Evolutionary conservation across 371 early-diverging fungal species (phyloP).

Genomic region (Mucor indicus): DNA sequence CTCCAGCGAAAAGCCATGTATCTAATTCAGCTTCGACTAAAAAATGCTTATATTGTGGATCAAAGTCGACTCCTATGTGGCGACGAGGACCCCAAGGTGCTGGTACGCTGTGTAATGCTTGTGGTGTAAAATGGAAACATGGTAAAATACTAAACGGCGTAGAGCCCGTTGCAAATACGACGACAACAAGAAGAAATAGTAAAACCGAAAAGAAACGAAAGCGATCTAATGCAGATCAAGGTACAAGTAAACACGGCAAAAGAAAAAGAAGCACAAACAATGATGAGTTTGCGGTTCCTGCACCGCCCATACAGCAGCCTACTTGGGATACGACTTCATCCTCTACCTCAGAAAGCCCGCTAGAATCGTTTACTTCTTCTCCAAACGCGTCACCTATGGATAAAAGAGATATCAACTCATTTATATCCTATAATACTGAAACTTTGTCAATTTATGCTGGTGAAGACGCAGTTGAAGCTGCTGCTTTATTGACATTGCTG

Average conservation of each 20-base stretch:
- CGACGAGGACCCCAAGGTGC: constrained; percentile 81
- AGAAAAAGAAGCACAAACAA: constrained; percentile 7
- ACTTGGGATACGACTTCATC: constrained; percentile 15
- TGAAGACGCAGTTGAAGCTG: constrained; percentile 45
- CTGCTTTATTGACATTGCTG: constrained; percentile 38
- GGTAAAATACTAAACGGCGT: constrained; percentile 54
- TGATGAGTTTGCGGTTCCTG: constrained; percentile 7
- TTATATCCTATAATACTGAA: neutral
- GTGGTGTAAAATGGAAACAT: constrained; percentile 88
- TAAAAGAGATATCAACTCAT: neutral
- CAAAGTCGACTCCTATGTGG: constrained; percentile 90
- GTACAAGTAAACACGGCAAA: constrained; percentile 2
- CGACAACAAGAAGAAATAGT: constrained; percentile 3
- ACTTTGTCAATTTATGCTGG: constrained; percentile 18
- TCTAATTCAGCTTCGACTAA: constrained; percentile 10
- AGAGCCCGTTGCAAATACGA: neutral
- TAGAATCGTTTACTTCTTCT: constrained; percentile 18
- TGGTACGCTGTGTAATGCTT: constrained; percentile 85
- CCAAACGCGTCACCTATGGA: constrained; percentile 9
- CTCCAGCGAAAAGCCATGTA: neutral
- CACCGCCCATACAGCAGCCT: constrained; percentile 1
- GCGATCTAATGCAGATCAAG: neutral
- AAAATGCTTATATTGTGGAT: constrained; percentile 74
- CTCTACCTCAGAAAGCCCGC: constrained; percentile 22
- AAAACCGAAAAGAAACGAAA: constrained; percentile 11